phyloP scores from a whole-genome alignment of 2,329 filamentous ascomycete species.

The Bimuria novae-zelandiae region DNA sequence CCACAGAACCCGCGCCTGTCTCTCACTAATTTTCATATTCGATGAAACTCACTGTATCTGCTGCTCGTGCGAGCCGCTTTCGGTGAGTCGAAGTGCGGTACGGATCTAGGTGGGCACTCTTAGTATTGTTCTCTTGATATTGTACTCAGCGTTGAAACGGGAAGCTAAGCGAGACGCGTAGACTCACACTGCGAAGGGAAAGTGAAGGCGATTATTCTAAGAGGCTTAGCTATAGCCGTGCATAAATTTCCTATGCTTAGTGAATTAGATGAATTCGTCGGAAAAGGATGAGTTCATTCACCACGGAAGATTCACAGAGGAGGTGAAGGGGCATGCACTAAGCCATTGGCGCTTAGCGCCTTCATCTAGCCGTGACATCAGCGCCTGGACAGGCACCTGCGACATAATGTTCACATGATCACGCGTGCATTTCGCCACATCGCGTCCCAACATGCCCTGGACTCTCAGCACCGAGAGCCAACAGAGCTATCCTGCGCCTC shows the following conservation, averaged over 20 bases:
- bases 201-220: constrained; percentile 15
- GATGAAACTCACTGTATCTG: no score
- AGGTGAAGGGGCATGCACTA: neutral
- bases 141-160: constrained; percentile 24
- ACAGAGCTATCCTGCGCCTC: constrained; percentile 1
- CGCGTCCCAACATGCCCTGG: constrained; percentile 14
- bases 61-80: constrained; percentile 12
- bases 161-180: neutral
- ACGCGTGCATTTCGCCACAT: neutral
- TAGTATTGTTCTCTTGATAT: constrained; percentile 42
- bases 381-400: no score
- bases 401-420: neutral
- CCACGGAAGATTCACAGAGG: no score
- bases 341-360: neutral
- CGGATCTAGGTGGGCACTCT: constrained; percentile 25
- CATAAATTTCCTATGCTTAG: no score
- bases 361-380: neutral
- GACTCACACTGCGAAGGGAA: no score
- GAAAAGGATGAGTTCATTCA: no score
- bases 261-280: no score
- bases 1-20: neutral
- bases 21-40: neutral
- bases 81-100: constrained; percentile 10
- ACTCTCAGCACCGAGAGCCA: neutral
- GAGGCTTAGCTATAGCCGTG: constrained; percentile 13